phyloP scores from a whole-genome alignment of 768 basidiomycete species.

The Russula sp. region DNA sequence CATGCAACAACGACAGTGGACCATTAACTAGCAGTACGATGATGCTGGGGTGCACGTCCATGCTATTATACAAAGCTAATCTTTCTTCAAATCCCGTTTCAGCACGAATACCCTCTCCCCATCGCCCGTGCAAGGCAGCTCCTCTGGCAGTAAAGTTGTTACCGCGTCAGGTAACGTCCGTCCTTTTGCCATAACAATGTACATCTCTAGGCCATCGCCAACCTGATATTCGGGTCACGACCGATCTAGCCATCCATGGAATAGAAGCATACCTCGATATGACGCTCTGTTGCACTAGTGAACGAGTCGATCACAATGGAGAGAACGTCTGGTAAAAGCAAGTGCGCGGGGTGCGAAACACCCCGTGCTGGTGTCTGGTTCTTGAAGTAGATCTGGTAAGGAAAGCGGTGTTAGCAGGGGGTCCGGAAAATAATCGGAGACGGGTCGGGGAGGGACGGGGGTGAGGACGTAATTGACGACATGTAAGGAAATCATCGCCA shows the following conservation, averaged over 20 bases:
- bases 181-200: conserved; percentile 73
- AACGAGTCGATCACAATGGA: conserved; percentile 93
- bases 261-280: conserved; percentile 75
- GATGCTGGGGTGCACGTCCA: background rate
- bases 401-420: conserved; percentile 32
- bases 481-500: background rate
- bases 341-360: conserved; percentile 70
- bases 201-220: conserved; percentile 93
- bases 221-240: conserved; percentile 51
- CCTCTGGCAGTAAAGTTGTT: conserved; percentile 54
- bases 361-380: conserved; percentile 81
- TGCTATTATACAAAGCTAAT: conserved; percentile 42
- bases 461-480: background rate
- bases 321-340: conserved; percentile 78
- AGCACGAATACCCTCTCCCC: conserved; percentile 77
- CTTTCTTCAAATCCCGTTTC: conserved; percentile 78
- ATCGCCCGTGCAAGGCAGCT: conserved; percentile 57
- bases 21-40: background rate
- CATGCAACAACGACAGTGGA: background rate
- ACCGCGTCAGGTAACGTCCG: conserved; percentile 59
- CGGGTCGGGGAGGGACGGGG: conserved; percentile 12
- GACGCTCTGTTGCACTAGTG: conserved; percentile 95
- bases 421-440: conserved; percentile 45
- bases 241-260: background rate
- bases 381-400: conserved; percentile 89